These are phyloP conservation scores for Arachis stenosperma DNA, from an alignment of 306 rosid species.

Conservation along the genomic window DNA sequence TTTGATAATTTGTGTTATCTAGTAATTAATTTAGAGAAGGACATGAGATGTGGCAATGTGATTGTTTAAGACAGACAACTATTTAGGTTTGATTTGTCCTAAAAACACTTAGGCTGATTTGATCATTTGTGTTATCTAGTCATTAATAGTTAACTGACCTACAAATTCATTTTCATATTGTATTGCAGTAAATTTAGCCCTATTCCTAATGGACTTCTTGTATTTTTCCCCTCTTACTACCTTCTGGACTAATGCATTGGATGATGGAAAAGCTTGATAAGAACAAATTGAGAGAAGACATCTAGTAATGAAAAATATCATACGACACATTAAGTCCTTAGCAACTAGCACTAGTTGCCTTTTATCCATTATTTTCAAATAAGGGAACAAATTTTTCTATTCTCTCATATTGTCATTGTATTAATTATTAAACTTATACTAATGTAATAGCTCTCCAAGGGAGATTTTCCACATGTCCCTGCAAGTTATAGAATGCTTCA, in stretches of 20 bases:
- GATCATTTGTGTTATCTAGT: no score
- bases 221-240: conserved; percentile 94
- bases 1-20: conserved; percentile 27
- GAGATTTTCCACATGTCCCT: conserved; percentile 6
- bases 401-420: not conserved
- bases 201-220: conserved; percentile 93
- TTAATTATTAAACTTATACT: not conserved
- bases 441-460: not conserved
- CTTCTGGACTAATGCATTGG: conserved; percentile 82
- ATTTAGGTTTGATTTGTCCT: conserved; percentile 17
- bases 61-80: conserved; percentile 8
- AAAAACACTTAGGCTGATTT: no score
- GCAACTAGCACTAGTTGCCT: not conserved
- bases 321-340: not conserved
- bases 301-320: conserved; percentile 1
- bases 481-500: conserved; percentile 5
- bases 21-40: conserved; percentile 14
- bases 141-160: not conserved
- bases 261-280: conserved; percentile 84
- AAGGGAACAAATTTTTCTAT: not conserved
- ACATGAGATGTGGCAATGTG: not conserved
- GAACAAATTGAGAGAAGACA: not conserved
- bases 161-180: conserved; percentile 34
- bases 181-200: conserved; percentile 87
- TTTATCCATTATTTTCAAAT: not conserved